Percentiles rank a stretch among this genome's conserved stretches.
Conservation (phyloP, 352 stramenopile genomes). For the Phytophthora kernoviae region DNA sequence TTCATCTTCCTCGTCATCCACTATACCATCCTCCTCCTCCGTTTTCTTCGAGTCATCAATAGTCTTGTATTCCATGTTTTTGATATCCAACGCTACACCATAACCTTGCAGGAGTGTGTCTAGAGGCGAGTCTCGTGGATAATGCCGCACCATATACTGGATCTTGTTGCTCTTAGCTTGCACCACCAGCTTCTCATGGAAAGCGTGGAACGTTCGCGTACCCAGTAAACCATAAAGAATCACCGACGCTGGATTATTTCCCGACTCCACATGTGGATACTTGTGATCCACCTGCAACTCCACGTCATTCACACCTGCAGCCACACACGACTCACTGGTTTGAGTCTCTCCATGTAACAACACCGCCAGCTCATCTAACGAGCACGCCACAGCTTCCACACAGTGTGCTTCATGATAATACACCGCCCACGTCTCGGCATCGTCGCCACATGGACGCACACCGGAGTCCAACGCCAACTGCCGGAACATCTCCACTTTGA, state of each 20-base stretch:
- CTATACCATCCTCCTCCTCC: conserved; percentile 38
- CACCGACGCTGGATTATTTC: conserved; percentile 39
- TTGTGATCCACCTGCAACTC: conserved; percentile 76
- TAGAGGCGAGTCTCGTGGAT: conserved; percentile 60
- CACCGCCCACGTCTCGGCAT: conserved; percentile 69
- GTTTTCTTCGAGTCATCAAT: conserved; percentile 91
- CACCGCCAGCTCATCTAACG: conserved; percentile 46
- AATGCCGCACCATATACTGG: conserved; percentile 88
- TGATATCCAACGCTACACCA: conserved; percentile 93
- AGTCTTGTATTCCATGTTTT: conserved; percentile 98
- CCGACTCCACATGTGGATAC: conserved; percentile 48
- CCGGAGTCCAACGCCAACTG: conserved; percentile 80
- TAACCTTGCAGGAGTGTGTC: conserved; percentile 91
- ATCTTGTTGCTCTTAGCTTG: conserved; percentile 61
- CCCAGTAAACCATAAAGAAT: conserved; percentile 89
- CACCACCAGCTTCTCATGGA: conserved; percentile 70
- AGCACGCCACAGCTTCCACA: conserved; percentile 69
- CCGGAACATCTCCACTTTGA: conserved; percentile 85
- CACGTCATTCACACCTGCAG: conserved; percentile 69
- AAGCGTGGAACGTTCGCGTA: conserved; percentile 65
- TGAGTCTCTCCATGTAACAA: conserved; percentile 35
- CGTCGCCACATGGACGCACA: conserved; percentile 52
- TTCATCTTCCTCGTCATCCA: conserved; percentile 38
- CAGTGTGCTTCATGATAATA: conserved; percentile 73
- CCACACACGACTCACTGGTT: conserved; percentile 46